Evolutionary conservation across 2,329 filamentous ascomycete genomes (phyloP), one percentile per base, ranked within the genome.

Genomic region (Ceratocystis variospora): DNA sequence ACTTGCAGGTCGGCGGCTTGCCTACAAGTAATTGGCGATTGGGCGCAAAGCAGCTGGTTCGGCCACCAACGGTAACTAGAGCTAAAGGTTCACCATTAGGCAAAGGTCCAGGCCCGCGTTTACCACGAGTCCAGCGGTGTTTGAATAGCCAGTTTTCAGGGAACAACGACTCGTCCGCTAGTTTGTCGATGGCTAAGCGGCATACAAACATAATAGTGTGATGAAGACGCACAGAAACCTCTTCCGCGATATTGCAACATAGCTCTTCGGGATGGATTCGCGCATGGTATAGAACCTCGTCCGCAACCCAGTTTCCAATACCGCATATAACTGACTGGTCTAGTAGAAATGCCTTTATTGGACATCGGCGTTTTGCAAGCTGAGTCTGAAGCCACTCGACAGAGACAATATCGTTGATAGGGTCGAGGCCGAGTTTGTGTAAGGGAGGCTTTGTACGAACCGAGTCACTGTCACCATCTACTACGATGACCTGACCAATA

Each of bases 241-340:
- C 80, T 41, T 89, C 84, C 69, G 74, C 80, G 70, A 97, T 88
- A 0, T 89, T 88, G 72, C 96, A 87, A 75, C 87, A 90, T 76
- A 95, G 95, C 73, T 96, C 90, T 74, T 96, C 93, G 0, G 94
- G 94, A 70, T 99, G 93, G 17, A 97, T 81, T 62, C 83, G 85
- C 4, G 94, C 88, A 71, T 97, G 87, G 72, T 92, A 99, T 63
- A 99, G 79, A 5, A 96, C 87, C 74, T 99, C 94, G 73, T 99
- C 94, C 0, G 87, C 91, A 65, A 99, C 93, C 93, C 93, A 99
- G 73, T 97, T 97, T 0, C 94, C 94, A 69, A 99, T 89, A 6
- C 94, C 94, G 72, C 89, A 94, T 68, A 97, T 88, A 73, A 88
- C 88, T 19, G 85, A 81, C 75, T 99, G 94, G 73, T 97, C 90